phyloP scores from a whole-genome alignment of 2,329 filamentous ascomycete species.

The Diplodia corticola region DNA sequence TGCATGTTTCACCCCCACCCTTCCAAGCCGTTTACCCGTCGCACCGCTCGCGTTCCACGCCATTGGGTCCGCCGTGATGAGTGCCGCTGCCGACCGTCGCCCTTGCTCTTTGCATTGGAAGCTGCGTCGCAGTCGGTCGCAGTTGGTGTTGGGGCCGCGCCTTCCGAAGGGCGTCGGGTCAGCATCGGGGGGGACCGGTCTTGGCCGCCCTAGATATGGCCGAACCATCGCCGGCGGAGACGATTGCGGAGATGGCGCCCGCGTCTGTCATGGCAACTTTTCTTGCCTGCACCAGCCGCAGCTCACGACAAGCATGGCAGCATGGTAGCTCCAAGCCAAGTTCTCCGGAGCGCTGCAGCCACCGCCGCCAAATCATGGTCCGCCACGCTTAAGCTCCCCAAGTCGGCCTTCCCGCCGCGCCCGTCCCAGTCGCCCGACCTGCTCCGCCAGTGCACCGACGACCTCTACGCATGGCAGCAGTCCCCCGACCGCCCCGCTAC shows the following conservation, averaged over 20 bases:
- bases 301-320: slow-evolving; percentile 18
- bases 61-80: too few species aligned
- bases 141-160: too few species aligned
- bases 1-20: too few species aligned
- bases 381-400: slow-evolving; percentile 50
- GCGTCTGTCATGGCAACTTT: slow-evolving; percentile 15
- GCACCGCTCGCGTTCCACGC: too few species aligned
- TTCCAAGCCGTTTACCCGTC: too few species aligned
- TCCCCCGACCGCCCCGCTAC: slow-evolving; percentile 45
- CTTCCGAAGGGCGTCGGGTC: too few species aligned
- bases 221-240: slow-evolving; percentile 12
- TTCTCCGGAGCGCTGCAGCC: slow-evolving; percentile 15
- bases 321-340: slow-evolving; percentile 23
- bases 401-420: slow-evolving; percentile 51
- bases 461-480: slow-evolving; percentile 86
- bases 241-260: not conserved
- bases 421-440: slow-evolving; percentile 49
- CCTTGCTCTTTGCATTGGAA: too few species aligned
- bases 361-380: slow-evolving; percentile 32
- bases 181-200: too few species aligned
- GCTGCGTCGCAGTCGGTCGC: too few species aligned
- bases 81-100: too few species aligned
- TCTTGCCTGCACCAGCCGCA: not conserved
- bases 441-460: slow-evolving; percentile 77
- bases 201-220: not conserved